These are phyloP conservation scores for Coemansia erecta DNA, from an alignment of 192 early-diverging fungal genomes.

Conservation along the genomic window DNA sequence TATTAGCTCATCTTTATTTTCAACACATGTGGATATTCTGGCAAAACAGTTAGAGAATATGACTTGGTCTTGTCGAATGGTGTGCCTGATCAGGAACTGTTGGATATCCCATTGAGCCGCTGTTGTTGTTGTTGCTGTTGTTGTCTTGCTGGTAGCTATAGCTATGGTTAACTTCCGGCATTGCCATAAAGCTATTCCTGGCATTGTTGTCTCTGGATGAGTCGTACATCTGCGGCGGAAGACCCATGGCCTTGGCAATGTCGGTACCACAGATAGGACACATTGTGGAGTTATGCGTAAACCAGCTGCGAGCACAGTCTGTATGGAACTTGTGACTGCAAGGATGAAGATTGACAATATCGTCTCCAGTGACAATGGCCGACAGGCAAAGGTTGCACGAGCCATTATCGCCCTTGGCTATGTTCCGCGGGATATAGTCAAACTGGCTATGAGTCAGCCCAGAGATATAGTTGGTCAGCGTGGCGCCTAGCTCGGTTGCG, in stretches of 20 bases:
- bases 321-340: conserved; percentile 41
- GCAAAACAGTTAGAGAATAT: neutral
- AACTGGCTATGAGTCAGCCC: conserved; percentile 38
- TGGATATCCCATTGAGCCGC: neutral
- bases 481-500: neutral
- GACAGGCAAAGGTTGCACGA: conserved; percentile 35
- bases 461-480: conserved; percentile 8
- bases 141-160: too few relatives aligned
- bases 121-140: neutral
- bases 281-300: conserved; percentile 33
- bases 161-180: neutral
- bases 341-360: conserved; percentile 25
- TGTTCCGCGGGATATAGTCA: conserved; percentile 26
- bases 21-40: neutral
- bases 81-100: conserved; percentile 1
- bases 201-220: neutral
- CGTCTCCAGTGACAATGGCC: conserved; percentile 19
- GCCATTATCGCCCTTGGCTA: conserved; percentile 21
- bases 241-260: conserved; percentile 25
- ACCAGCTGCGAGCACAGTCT: conserved; percentile 36
- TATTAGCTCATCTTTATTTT: neutral
- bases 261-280: conserved; percentile 46
- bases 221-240: conserved; percentile 6
- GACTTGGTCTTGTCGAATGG: neutral
- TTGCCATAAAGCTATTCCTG: neutral